Conservation (phyloP, 257 asterid species). For the Thymus mandschuricus region DNA sequence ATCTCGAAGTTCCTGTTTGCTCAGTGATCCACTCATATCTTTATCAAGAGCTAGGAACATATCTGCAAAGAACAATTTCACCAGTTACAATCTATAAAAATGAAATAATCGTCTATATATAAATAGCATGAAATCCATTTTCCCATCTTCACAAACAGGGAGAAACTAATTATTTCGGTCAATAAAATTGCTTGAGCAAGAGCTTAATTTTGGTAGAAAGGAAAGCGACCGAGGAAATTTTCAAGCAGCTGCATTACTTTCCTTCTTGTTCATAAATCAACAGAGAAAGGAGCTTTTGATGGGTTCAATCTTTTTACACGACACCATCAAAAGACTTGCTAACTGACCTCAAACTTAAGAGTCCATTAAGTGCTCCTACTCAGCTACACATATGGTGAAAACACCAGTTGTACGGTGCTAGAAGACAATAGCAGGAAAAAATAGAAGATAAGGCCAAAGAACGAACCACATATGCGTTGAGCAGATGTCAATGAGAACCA, state of each 20-base stretch:
- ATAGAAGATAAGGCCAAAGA: constrained; percentile 15
- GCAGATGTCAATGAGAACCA: constrained; percentile 99
- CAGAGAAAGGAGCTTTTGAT: background rate
- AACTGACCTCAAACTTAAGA: too few relatives aligned
- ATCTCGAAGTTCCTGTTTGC: constrained; percentile 96
- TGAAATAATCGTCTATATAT: background rate
- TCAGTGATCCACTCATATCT: constrained; percentile 91
- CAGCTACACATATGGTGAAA: too few relatives aligned
- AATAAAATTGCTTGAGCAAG: constrained; percentile 13
- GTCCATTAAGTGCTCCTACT: too few relatives aligned
- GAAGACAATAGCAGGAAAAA: background rate
- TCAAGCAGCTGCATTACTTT: background rate
- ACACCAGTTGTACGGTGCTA: too few relatives aligned
- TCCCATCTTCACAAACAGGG: constrained; percentile 22
- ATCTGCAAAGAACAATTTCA: constrained; percentile 52
- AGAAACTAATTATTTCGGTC: constrained; percentile 5
- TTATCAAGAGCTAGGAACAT: constrained; percentile 99
- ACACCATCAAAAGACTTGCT: too few relatives aligned
- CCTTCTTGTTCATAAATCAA: background rate
- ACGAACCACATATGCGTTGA: constrained; percentile 94
- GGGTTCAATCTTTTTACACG: background rate
- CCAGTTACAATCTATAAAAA: constrained; percentile 22
- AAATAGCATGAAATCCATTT: constrained; percentile 4
- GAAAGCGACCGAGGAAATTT: background rate
- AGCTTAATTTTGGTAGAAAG: constrained; percentile 23